Conservation (phyloP, 805 yeast genomes). For the Candida michaelii region DNA sequence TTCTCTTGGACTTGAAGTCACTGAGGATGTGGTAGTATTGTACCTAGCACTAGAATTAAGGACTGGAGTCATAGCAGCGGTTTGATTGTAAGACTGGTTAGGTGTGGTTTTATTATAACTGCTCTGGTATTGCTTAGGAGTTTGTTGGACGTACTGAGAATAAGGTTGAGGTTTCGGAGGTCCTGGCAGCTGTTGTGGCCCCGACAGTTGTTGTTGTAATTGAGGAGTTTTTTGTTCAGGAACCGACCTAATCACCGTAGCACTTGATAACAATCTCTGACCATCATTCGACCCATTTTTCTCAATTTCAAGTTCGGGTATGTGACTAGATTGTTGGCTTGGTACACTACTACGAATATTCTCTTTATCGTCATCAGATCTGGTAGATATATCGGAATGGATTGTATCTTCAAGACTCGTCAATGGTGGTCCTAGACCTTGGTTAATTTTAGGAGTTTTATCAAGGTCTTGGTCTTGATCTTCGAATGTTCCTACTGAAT, state of each 20-base stretch:
- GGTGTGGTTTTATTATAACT: conserved; percentile 15
- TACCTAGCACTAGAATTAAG: conserved; percentile 16
- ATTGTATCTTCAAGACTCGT: conserved; percentile 7
- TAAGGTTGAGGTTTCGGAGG: conserved; percentile 14
- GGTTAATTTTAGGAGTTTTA: background rate
- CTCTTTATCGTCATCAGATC: conserved; percentile 3
- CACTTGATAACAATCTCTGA: conserved; percentile 23
- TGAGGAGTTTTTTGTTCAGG: conserved; percentile 10
- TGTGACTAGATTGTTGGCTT: background rate
- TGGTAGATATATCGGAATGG: conserved; percentile 2
- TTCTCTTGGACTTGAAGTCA: conserved; percentile 27
- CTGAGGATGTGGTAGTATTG: conserved; percentile 6
- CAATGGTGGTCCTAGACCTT: background rate
- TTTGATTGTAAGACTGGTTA: conserved; percentile 21
- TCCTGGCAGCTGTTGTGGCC: conserved; percentile 6
- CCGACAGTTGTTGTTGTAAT: conserved; percentile 3
- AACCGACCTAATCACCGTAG: conserved; percentile 19
- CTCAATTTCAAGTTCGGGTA: background rate
- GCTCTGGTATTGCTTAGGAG: conserved; percentile 10
- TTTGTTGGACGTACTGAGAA: conserved; percentile 8
- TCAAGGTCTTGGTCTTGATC: background rate
- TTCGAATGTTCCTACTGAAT: conserved; percentile 11
- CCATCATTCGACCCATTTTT: conserved; percentile 4
- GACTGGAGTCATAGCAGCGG: conserved; percentile 33
- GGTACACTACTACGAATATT: background rate